These are phyloP conservation scores for Fusarium duplospermum DNA, from an alignment of 2,329 filamentous ascomycete species.

Conservation along the genomic window DNA sequence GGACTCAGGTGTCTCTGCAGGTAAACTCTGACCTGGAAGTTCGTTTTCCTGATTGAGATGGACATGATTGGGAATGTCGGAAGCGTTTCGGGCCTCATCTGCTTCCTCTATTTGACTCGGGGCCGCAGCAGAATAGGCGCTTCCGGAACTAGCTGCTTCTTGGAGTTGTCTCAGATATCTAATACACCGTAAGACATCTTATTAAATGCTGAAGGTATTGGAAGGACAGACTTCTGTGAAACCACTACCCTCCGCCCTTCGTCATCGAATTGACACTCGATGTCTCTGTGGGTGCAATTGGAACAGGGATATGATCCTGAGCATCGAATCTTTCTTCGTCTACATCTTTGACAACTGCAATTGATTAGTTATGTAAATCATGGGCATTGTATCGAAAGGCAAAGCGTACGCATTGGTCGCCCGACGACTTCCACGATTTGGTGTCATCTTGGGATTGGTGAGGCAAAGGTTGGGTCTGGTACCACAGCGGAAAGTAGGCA, in stretches of 20 bases:
- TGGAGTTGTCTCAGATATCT: neutral
- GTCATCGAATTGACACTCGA: neutral
- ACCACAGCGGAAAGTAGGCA: neutral
- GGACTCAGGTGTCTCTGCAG: neutral
- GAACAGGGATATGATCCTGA: neutral
- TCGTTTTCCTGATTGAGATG: neutral
- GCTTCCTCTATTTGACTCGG: neutral
- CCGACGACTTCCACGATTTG: neutral
- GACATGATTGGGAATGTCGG: neutral
- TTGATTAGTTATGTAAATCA: neutral
- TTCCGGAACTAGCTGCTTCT: neutral
- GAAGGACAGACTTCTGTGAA: neutral
- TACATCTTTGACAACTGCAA: neutral
- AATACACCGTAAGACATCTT: neutral
- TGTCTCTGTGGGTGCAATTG: neutral
- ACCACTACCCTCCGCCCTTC: neutral
- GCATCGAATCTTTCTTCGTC: neutral
- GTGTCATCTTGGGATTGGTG: neutral
- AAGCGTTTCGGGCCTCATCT: neutral
- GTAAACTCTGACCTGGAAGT: neutral
- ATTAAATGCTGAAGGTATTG: neutral
- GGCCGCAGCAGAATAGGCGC: neutral
- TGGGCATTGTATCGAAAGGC: neutral
- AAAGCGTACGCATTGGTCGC: neutral
- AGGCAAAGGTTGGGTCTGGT: too few species aligned